Conservation (phyloP, 2,329 filamentous ascomycete species). For the Aspergillus viridinutans region DNA sequence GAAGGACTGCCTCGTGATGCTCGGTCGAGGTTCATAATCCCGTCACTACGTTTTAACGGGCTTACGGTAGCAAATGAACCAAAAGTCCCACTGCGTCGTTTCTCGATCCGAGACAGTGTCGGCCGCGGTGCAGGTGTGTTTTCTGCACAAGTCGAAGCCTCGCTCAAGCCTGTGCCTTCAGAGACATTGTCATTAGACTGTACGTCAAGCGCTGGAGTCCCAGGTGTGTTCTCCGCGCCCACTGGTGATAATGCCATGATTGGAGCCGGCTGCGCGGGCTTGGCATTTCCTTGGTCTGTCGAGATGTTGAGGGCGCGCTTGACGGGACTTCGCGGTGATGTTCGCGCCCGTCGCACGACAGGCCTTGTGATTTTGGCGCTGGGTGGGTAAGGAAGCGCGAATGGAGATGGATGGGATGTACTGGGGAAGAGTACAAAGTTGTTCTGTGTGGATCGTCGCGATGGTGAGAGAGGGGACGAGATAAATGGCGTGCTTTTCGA, state of each 20-base stretch:
- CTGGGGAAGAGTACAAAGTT: slow-evolving; percentile 49
- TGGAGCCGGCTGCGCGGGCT: slow-evolving; percentile 47
- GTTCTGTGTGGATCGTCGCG: slow-evolving; percentile 50
- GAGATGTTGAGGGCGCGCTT: slow-evolving; percentile 71
- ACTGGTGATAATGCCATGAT: slow-evolving; percentile 29
- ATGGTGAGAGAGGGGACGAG: slow-evolving; percentile 56
- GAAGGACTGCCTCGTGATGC: slow-evolving; percentile 76
- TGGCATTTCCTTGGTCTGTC: slow-evolving; percentile 66
- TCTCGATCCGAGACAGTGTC: slow-evolving; percentile 45
- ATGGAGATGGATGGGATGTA: slow-evolving; percentile 47
- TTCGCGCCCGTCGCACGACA: slow-evolving; percentile 49
- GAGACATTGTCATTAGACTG: slow-evolving; percentile 18
- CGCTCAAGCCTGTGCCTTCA: slow-evolving; percentile 35
- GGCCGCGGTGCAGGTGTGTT: slow-evolving; percentile 31
- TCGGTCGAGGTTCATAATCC: slow-evolving; percentile 81
- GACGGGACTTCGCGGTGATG: slow-evolving; percentile 74
- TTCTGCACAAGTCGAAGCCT: slow-evolving; percentile 27
- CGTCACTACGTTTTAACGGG: slow-evolving; percentile 87
- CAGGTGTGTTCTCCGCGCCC: slow-evolving; percentile 45
- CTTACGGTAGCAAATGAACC: slow-evolving; percentile 60
- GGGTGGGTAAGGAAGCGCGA: slow-evolving; percentile 62
- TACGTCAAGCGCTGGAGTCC: slow-evolving; percentile 26
- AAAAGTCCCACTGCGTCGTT: slow-evolving; percentile 45
- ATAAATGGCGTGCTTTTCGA: slow-evolving; percentile 49
- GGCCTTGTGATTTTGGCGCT: slow-evolving; percentile 58